phyloP scores from a whole-genome alignment of 179 eudicot species.

The Sideroxylon spinosum region DNA sequence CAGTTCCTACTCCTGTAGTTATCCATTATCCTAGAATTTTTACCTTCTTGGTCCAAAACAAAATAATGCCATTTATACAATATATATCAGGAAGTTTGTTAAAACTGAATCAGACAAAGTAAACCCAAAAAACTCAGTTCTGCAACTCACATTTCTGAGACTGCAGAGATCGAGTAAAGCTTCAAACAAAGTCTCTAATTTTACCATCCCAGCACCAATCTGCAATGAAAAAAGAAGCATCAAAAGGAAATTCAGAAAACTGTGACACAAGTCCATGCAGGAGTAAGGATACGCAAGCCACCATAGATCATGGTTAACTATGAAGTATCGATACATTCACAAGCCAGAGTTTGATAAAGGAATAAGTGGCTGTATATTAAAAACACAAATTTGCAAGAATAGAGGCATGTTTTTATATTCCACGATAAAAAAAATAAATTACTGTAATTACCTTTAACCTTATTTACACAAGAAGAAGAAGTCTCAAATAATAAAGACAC shows the following conservation, averaged over 20 bases:
- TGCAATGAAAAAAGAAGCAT: constrained; percentile 34
- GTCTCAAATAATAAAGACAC: not conserved
- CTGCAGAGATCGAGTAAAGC: constrained; percentile 60
- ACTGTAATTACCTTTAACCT: not conserved
- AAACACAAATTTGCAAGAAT: not conserved
- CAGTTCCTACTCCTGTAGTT: not conserved
- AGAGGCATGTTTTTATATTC: not conserved
- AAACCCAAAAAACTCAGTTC: constrained; percentile 2
- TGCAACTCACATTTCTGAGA: constrained; percentile 58
- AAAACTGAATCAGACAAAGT: not conserved
- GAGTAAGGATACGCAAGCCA: not conserved
- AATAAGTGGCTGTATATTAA: not conserved
- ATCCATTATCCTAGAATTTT: not conserved
- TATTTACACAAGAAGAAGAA: not conserved
- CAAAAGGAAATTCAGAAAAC: constrained; percentile 11
- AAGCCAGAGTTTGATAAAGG: not conserved
- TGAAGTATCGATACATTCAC: not conserved
- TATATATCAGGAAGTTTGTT: not conserved
- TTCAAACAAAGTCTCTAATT: constrained; percentile 44
- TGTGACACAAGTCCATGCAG: not conserved
- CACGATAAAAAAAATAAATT: not conserved
- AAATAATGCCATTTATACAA: not conserved
- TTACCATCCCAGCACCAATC: constrained; percentile 49
- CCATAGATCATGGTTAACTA: not conserved
- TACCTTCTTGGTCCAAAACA: not conserved